Percentiles rank a stretch among this genome's conserved stretches.
These are phyloP conservation scores for Neurospora sp. DNA, from an alignment of 495 filamentous ascomycete genomes.

Conservation along the genomic window DNA sequence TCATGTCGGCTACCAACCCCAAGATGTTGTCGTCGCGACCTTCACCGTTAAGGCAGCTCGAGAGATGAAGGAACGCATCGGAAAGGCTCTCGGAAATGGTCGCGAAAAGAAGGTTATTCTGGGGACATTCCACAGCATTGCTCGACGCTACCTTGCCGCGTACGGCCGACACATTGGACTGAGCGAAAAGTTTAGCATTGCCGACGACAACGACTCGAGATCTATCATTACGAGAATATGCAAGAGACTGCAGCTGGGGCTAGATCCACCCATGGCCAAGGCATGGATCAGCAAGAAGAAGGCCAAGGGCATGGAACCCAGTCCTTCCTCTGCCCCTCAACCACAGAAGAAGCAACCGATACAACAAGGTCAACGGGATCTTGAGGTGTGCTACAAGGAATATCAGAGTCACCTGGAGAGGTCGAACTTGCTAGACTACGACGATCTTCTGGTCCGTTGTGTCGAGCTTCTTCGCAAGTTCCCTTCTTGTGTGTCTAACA, in stretches of 20 bases:
- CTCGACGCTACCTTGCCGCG: conserved; percentile 69
- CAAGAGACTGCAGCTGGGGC: conserved; percentile 55
- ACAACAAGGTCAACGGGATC: conserved; percentile 35
- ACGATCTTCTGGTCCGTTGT: conserved; percentile 83
- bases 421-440: conserved; percentile 88
- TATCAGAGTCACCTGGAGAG: conserved; percentile 66
- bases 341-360: conserved; percentile 30
- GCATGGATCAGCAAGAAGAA: conserved; percentile 81
- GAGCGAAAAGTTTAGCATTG: conserved; percentile 80
- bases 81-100: conserved; percentile 65
- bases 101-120: conserved; percentile 71
- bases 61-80: conserved; percentile 89
- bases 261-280: conserved; percentile 60
- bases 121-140: conserved; percentile 94
- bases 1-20: conserved; percentile 65
- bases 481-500: conserved; percentile 81
- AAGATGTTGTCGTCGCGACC: conserved; percentile 93
- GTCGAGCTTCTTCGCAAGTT: conserved; percentile 66
- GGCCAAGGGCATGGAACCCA: conserved; percentile 49
- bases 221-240: conserved; percentile 73
- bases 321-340: conserved; percentile 6
- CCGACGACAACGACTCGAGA: conserved; percentile 72
- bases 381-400: conserved; percentile 62
- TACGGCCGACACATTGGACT: conserved; percentile 86
- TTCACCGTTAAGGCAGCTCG: conserved; percentile 96